Evolutionary conservation across 176 grass and related monocot genomes (phyloP).

Genomic region (Lolium perenne): DNA sequence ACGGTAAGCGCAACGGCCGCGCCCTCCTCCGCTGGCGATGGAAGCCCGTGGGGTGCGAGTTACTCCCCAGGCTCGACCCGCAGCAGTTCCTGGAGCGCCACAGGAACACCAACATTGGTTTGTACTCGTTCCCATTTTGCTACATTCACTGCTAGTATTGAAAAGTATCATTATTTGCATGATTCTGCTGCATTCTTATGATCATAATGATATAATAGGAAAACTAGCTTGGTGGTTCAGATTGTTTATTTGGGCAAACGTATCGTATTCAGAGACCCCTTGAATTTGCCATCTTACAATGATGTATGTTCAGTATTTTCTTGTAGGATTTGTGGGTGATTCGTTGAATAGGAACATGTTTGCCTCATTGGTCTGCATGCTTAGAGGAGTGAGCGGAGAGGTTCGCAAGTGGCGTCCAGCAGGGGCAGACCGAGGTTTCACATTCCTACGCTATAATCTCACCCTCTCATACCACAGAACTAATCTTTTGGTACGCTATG

Average conservation of each 20-base stretch:
- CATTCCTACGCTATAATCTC: constrained; percentile 81
- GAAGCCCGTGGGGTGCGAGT: constrained; percentile 57
- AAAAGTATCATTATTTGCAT: neutral
- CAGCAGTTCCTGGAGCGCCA: constrained; percentile 64
- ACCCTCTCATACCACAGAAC: constrained; percentile 91
- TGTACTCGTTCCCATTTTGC: neutral
- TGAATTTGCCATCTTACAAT: neutral
- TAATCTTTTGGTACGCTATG: constrained; percentile 84
- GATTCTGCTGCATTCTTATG: neutral
- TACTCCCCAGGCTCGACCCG: constrained; percentile 63
- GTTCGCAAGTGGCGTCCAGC: constrained; percentile 89
- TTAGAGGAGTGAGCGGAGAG: constrained; percentile 58
- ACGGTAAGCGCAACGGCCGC: constrained; percentile 62
- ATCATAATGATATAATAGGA: neutral
- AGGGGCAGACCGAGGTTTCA: constrained; percentile 86
- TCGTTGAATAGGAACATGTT: constrained; percentile 98
- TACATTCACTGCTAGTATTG: neutral
- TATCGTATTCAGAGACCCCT: neutral
- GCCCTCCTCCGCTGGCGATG: constrained; percentile 72
- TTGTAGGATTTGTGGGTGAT: constrained; percentile 91
- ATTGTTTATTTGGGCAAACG: neutral
- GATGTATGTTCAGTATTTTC: neutral
- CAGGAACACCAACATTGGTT: constrained; percentile 75
- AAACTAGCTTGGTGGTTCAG: neutral
- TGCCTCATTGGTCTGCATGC: constrained; percentile 85